Base-by-base conservation (phyloP, 2,329 filamentous ascomycete genomes). In the Lasiodiplodia sp. region DNA sequence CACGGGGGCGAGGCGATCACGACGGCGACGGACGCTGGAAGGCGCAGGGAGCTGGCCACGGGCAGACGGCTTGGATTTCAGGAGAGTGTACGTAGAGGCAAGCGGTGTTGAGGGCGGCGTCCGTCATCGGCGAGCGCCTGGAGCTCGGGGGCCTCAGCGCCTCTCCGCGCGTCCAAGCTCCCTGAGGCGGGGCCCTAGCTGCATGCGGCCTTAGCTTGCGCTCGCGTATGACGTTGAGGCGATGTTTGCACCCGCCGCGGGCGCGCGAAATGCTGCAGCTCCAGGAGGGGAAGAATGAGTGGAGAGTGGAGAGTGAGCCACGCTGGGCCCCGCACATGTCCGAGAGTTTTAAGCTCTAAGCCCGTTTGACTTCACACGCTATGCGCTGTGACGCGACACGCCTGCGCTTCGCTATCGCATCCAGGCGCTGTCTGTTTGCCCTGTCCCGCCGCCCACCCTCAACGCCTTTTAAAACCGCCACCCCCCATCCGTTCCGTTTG, bases 161-260 rank as follows among this genome's bases (percentile, higher is more conserved):
- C 40, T 18, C 58, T 62, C 47, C 44, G 47, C 23, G 58, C 44
- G 60, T 52, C 60, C 60, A 64, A 64, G 60, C 60, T 64, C 60
- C 60, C 58, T 49, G 23, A 40, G 40, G 47, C 47, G 60, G 60
- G 60, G 60, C 47, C 60, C 60, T 64, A 52, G 60, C 60, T 64
- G 44, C 60, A 52, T 64, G 44, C 60, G 21, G 60, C 60, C 47
- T 52, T 51, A 52, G 60, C 58, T 52, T 12, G 21, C 47, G 60
- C 28, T 52, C 47, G 60, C 60, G 60, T 51, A 64, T 64, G 60
- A 64, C 60, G 60, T 64, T 64, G 60, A 64, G 60, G 60, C 60
- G 7, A 62, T 62, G 58, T 62, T 62, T 62, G 58, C 58, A 51
- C 60, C 60, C 60, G 44, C 23, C 18, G 28, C 40, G 38, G 58